Percentiles rank a stretch among this genome's conserved stretches.
These are phyloP conservation scores for maize (Zea mays) DNA, from an alignment of 176 grass and related monocot genomes.

Conservation along the genomic window Zm-B73-REFERENCE-NAM-5.0 NC_050101.1:17688501-17689000, in stretches of 20 bases:
- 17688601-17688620: conserved; percentile 22
- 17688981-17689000: conserved; percentile 78
- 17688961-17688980: conserved; percentile 82
- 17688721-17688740: no score
- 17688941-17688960: conserved; percentile 81
- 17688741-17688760: no score
- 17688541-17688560: conserved; percentile 61
- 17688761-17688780: no score
- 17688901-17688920: conserved; percentile 49
- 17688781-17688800: no score
- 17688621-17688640: conserved; percentile 52
- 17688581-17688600: conserved; percentile 63
- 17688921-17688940: conserved; percentile 73
- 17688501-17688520: conserved; percentile 68
- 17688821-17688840: background rate
- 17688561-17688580: conserved; percentile 76
- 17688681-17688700: conserved; percentile 83
- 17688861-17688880: background rate
- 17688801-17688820: no score
- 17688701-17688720: conserved; percentile 77
- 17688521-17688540: conserved; percentile 67
- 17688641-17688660: conserved; percentile 48
- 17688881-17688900: conserved; percentile 16
- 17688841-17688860: background rate
- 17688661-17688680: conserved; percentile 60